Evolutionary conservation across 805 yeast genomes (phyloP), one percentile per base, ranked within the genome.

Genomic region (Wickerhamiella vanderwaltii): DNA sequence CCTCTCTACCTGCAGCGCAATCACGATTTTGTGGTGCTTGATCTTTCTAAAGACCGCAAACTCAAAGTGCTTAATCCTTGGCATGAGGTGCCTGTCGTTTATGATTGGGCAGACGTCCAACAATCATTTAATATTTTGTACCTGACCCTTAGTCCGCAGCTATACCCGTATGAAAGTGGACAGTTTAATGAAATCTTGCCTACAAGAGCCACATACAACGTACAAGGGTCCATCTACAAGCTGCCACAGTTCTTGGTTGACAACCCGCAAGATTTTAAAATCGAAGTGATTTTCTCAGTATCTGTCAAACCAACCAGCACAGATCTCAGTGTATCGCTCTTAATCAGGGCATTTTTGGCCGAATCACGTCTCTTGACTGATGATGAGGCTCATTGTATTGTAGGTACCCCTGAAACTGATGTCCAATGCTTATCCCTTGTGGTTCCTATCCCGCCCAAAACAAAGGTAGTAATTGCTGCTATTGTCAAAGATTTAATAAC

Each of bases 1-100:
- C 51, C 18, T 47, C 57, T 34, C 53, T 67, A 39, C 1, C 58
- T 81, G 23, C 62, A 72, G 1, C 60, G 77, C 3, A 64, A 69
- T 28, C 95, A 85, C 58, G 95, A 85, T 57, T 85, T 83, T 54
- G 67, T 81, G 0, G 61, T 84, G 0, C 44, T 67, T 2, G 69
- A 61, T n/a, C 41, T 75, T 24, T 45, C 51, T 19, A 47, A 45
- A 6, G 47, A 48, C 4, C 52, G 46, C 2, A 48, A 39, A 1
- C 32, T 39, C 4, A 12, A 37, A 25, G 32, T 44, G 4, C 29
- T 44, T 13, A 41, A 44, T 24, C 47, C 47, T 6, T 44, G 47
- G 47, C 22, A 17, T 11, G 26, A 30, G 2, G 19, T 18, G 19
- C 43, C 33, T 11, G 38, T n/a, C 5, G 1, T 17, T n/a, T 16